A percentile compares a stretch with the other conserved stretches of the same genome.
Conservation (phyloP, 495 filamentous ascomycete genomes). For the Thermothielavioides terrestris region DNA sequence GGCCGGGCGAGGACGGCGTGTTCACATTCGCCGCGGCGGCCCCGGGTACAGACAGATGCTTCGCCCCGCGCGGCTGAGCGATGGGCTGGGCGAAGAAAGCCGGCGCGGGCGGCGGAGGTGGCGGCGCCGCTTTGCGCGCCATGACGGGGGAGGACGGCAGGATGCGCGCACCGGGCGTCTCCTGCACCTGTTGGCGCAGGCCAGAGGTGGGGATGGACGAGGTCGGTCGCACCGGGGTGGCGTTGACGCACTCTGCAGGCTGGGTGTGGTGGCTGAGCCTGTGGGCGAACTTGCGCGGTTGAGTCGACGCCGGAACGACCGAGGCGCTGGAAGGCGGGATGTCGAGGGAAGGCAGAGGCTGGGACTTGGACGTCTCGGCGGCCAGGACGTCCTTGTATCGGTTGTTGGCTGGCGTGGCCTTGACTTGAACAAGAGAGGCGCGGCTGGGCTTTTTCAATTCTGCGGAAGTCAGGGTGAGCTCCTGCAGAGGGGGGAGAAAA, state of each 20-base stretch:
- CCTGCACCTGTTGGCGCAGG: slow-evolving; percentile 12
- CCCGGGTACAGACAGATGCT: slow-evolving; percentile 20
- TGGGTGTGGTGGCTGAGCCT: slow-evolving; percentile 6
- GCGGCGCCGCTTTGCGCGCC: slow-evolving; percentile 45
- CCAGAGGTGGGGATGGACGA: slow-evolving; percentile 3
- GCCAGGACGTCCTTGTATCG: slow-evolving; percentile 41
- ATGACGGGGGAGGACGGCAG: slow-evolving; percentile 36
- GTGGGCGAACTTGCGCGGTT: slow-evolving; percentile 28
- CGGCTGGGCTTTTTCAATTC: slow-evolving; percentile 61
- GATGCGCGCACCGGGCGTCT: slow-evolving; percentile 13
- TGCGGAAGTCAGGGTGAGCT: slow-evolving; percentile 26
- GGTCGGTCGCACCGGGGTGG: slow-evolving; percentile 23
- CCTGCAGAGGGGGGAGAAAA: background rate
- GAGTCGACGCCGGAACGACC: slow-evolving; percentile 30
- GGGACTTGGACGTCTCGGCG: slow-evolving; percentile 7
- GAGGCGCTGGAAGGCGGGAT: slow-evolving; percentile 23
- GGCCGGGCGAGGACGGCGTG: slow-evolving; percentile 35
- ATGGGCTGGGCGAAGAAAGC: background rate
- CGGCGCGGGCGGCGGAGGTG: slow-evolving; percentile 17
- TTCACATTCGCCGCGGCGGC: slow-evolving; percentile 28
- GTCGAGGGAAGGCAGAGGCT: slow-evolving; percentile 1
- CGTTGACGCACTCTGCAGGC: slow-evolving; percentile 13
- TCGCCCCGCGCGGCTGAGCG: slow-evolving; percentile 21
- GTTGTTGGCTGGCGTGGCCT: slow-evolving; percentile 63
- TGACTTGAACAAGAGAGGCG: slow-evolving; percentile 56